These are phyloP conservation scores for Raphanus raphanistrum DNA, from an alignment of 345 rosid species.

Conservation along the genomic window DNA sequence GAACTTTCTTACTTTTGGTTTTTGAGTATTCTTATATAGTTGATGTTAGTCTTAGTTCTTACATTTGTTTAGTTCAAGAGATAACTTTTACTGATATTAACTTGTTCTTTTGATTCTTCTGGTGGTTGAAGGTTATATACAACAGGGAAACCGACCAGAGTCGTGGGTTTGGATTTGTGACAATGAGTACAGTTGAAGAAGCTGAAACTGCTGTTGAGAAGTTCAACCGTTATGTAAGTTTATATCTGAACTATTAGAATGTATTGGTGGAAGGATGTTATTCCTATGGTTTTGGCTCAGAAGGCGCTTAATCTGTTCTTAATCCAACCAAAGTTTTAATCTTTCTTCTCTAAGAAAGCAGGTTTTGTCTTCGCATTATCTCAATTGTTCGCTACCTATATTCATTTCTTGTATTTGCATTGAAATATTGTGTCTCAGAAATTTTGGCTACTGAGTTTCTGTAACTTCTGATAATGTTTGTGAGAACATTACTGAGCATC, in stretches of 20 bases:
- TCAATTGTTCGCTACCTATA: no score
- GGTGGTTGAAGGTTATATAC: conserved; percentile 65
- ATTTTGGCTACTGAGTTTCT: not conserved
- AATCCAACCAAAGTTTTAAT: not conserved
- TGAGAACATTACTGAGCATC: conserved; percentile 1
- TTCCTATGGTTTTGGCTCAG: not conserved
- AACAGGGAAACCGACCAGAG: conserved; percentile 80
- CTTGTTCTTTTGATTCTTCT: not conserved
- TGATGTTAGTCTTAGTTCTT: not conserved
- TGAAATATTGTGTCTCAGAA: not conserved
- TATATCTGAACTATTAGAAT: conserved; percentile 1
- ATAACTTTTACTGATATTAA: not conserved
- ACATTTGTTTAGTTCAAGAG: not conserved
- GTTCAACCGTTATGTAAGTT: conserved; percentile 71
- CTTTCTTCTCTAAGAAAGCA: not conserved
- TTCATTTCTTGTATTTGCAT: not conserved
- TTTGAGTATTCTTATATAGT: not conserved
- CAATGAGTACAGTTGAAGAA: conserved; percentile 84
- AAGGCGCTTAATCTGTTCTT: not conserved
- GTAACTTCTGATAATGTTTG: not conserved
- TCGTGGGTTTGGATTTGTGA: conserved; percentile 92
- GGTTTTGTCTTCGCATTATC: no score
- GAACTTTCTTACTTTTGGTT: not conserved
- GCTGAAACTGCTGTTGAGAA: conserved; percentile 77
- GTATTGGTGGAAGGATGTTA: not conserved